Evolutionary conservation across 805 yeast species (phyloP).

Genomic region (Ogataea philodendri): DNA sequence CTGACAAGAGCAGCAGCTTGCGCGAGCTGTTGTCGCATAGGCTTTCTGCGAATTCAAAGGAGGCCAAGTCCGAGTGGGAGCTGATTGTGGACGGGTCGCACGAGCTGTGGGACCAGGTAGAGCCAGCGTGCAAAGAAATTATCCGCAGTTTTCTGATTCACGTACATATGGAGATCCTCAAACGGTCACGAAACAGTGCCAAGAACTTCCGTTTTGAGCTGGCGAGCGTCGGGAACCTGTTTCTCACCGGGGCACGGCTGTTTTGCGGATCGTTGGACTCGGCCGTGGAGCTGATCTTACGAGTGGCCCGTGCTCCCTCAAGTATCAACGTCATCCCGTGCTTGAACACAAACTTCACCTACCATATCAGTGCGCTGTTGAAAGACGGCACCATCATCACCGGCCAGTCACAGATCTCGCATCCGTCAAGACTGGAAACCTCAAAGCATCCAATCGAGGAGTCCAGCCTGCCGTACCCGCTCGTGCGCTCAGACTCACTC

Average conservation of each 20-base stretch:
- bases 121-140: slow-evolving; percentile 64
- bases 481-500: slow-evolving; percentile 19
- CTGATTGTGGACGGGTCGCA: slow-evolving; percentile 78
- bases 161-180: slow-evolving; percentile 72
- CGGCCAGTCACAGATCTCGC: slow-evolving; percentile 93
- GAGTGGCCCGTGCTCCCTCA: slow-evolving; percentile 59
- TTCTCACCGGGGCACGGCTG: slow-evolving; percentile 76
- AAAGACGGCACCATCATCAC: slow-evolving; percentile 70
- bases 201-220: slow-evolving; percentile 67
- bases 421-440: slow-evolving; percentile 47
- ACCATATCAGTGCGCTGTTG: slow-evolving; percentile 78
- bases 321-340: slow-evolving; percentile 68
- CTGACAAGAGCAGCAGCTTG: slow-evolving; percentile 42
- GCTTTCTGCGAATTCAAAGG: slow-evolving; percentile 43
- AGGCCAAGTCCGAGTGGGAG: slow-evolving; percentile 74
- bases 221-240: slow-evolving; percentile 84
- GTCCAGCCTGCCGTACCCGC: not conserved
- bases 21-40: slow-evolving; percentile 46
- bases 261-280: slow-evolving; percentile 84
- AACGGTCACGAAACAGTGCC: slow-evolving; percentile 54
- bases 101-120: slow-evolving; percentile 59
- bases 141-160: slow-evolving; percentile 74
- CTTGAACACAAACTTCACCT: slow-evolving; percentile 77
- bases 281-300: slow-evolving; percentile 71
- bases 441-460: not conserved